These are phyloP conservation scores for Escovopsis sp. DNA, from an alignment of 2,329 filamentous ascomycete genomes.

Conservation along the genomic window DNA sequence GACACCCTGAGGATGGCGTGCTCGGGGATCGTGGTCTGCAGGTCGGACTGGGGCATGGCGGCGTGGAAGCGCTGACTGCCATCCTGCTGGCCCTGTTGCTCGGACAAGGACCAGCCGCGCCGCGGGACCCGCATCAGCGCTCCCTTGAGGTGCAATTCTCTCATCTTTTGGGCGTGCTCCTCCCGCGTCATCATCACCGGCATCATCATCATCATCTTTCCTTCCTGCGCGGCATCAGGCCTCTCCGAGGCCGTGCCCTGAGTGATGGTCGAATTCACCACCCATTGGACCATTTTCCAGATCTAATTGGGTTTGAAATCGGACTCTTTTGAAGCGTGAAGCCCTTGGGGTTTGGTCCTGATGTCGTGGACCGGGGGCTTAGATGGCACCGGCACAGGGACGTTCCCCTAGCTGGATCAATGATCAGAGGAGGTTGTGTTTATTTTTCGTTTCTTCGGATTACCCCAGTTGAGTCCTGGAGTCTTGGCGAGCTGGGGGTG, in stretches of 20 bases:
- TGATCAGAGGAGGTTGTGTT: too few species aligned
- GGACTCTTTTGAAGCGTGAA: too few species aligned
- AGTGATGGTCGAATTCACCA: slow-evolving; percentile 15
- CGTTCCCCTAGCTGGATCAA: too few species aligned
- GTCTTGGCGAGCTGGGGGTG: neutral
- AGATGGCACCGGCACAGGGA: too few species aligned
- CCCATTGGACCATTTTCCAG: slow-evolving; percentile 18
- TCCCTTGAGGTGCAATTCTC: slow-evolving; percentile 22
- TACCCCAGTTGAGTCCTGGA: too few species aligned
- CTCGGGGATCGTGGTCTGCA: slow-evolving; percentile 20
- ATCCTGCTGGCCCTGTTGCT: slow-evolving; percentile 22
- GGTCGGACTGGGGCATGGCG: slow-evolving; percentile 11
- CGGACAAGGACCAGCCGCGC: slow-evolving; percentile 31
- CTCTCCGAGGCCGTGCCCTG: slow-evolving; percentile 9
- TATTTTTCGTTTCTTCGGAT: too few species aligned
- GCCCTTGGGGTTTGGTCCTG: too few species aligned
- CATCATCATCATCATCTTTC: slow-evolving; percentile 18
- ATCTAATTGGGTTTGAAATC: too few species aligned
- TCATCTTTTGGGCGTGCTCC: slow-evolving; percentile 24
- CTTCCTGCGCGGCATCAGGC: slow-evolving; percentile 5
- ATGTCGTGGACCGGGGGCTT: too few species aligned
- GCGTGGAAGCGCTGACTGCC: slow-evolving; percentile 10
- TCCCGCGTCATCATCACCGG: slow-evolving; percentile 25
- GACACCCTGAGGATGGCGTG: slow-evolving; percentile 11
- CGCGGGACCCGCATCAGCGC: slow-evolving; percentile 23